These are phyloP conservation scores for Dimocarpus longan DNA, from an alignment of 345 rosid species.

Conservation along the genomic window DNA sequence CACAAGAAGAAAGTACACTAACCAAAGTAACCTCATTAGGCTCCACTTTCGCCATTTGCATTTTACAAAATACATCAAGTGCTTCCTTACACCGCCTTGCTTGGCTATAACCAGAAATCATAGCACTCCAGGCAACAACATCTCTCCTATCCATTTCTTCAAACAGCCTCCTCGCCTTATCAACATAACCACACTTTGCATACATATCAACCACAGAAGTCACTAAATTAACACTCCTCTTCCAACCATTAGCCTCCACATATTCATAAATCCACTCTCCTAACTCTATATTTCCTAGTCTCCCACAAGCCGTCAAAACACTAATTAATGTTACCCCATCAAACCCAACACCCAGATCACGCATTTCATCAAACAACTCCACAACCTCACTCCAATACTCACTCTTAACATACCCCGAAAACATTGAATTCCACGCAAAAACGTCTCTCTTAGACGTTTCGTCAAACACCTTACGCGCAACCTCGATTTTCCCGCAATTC, in stretches of 20 bases:
- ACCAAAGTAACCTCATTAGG: slow-evolving; percentile 48
- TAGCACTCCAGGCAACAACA: slow-evolving; percentile 41
- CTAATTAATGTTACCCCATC: slow-evolving; percentile 40
- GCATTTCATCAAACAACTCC: slow-evolving; percentile 39
- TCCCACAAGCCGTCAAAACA: slow-evolving; percentile 48
- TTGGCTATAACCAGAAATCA: slow-evolving; percentile 43
- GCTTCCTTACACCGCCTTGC: slow-evolving; percentile 42
- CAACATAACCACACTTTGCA: slow-evolving; percentile 46
- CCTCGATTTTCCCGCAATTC: slow-evolving; percentile 23
- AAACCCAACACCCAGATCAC: slow-evolving; percentile 23
- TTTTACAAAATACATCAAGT: slow-evolving; percentile 35
- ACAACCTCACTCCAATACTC: slow-evolving; percentile 36
- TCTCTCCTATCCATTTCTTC: slow-evolving; percentile 32
- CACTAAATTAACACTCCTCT: slow-evolving; percentile 25
- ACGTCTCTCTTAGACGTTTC: slow-evolving; percentile 39
- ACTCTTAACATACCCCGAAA: slow-evolving; percentile 37
- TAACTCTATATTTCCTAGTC: slow-evolving; percentile 35
- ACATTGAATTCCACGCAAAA: slow-evolving; percentile 49
- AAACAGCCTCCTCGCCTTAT: slow-evolving; percentile 35
- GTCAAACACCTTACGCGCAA: slow-evolving; percentile 42
- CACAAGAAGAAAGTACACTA: slow-evolving; percentile 44
- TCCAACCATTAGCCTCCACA: slow-evolving; percentile 36
- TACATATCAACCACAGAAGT: slow-evolving; percentile 51
- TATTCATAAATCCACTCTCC: slow-evolving; percentile 41
- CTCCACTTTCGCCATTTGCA: slow-evolving; percentile 36